Conservation (phyloP, 1,139 yeast species). For the Saccharomyces hybrid region DNA sequence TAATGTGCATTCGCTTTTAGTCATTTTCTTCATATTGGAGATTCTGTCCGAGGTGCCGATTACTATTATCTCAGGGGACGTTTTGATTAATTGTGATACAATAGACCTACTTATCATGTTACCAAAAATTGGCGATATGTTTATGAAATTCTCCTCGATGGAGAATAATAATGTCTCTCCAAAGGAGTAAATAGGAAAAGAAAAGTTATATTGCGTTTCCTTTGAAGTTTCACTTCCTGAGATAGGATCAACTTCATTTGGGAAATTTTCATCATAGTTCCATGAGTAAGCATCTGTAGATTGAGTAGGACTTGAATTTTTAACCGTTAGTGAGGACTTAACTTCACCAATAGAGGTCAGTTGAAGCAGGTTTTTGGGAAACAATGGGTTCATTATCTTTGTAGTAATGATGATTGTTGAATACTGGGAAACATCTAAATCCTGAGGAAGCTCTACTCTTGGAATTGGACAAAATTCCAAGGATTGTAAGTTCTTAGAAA, state of each 20-base stretch:
- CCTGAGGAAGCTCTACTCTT: slow-evolving; percentile 14
- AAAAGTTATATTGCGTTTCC: too few species aligned
- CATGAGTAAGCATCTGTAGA: slow-evolving; percentile 13
- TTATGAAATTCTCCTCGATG: slow-evolving; percentile 25
- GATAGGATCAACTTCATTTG: slow-evolving; percentile 24
- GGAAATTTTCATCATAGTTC: slow-evolving; percentile 26
- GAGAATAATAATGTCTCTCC: slow-evolving; percentile 17
- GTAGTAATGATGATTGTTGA: slow-evolving; percentile 19
- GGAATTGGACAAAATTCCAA: slow-evolving; percentile 23
- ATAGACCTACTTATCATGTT: slow-evolving; percentile 13
- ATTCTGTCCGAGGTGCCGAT: slow-evolving; percentile 28
- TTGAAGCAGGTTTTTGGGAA: slow-evolving; percentile 15
- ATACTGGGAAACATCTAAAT: slow-evolving; percentile 8
- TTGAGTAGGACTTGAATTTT: too few species aligned
- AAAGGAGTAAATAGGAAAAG: slow-evolving; percentile 19
- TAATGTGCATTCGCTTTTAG: slow-evolving; percentile 12
- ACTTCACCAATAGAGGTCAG: slow-evolving; percentile 15
- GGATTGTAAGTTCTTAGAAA: slow-evolving; percentile 20
- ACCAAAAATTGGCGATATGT: slow-evolving; percentile 25
- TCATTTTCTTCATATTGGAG: slow-evolving; percentile 14
- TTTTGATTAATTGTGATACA: slow-evolving; percentile 4
- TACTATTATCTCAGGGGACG: slow-evolving; percentile 6
- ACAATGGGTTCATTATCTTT: slow-evolving; percentile 24
- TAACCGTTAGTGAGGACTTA: too few species aligned
- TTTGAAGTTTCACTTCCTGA: too few species aligned